Percentiles rank a stretch among this genome's conserved stretches.
phyloP scores from a whole-genome alignment of 176 grass and related monocot genomes.

The Canna indica region DNA sequence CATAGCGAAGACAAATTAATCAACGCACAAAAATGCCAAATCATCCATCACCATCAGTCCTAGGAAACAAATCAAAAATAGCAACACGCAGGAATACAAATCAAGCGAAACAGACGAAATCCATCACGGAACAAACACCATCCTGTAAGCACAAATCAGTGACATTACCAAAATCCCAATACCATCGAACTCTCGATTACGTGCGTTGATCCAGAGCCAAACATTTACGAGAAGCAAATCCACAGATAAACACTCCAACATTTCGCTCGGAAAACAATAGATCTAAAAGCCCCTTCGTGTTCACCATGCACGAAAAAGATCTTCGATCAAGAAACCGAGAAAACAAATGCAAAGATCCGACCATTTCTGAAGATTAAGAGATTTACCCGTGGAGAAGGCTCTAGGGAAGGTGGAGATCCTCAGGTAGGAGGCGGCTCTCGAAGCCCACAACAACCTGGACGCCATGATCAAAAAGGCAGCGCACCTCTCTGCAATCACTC shows the following conservation, averaged over 20 bases:
- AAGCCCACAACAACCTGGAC: slow-evolving; percentile 80
- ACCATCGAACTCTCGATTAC: too few relatives aligned
- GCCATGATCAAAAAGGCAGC: slow-evolving; percentile 24
- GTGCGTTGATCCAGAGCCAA: too few relatives aligned
- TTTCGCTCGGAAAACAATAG: too few relatives aligned
- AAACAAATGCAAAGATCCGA: neutral
- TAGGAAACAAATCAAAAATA: neutral
- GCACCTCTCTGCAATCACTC: neutral
- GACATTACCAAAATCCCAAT: too few relatives aligned
- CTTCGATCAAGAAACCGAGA: neutral
- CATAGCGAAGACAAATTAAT: neutral
- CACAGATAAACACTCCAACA: too few relatives aligned
- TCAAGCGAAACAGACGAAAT: neutral
- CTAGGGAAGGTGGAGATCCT: slow-evolving; percentile 76
- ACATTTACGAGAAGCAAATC: too few relatives aligned
- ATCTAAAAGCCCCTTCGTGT: neutral
- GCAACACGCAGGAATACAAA: neutral
- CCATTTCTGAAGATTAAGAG: neutral
- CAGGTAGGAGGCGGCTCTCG: slow-evolving; percentile 75
- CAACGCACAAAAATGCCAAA: neutral
- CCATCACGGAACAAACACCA: too few relatives aligned
- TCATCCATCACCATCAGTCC: neutral
- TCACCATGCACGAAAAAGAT: neutral
- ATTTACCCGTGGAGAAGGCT: slow-evolving; percentile 69
- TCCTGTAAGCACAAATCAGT: too few relatives aligned